Evolutionary conservation across 371 early-diverging fungal genomes (phyloP), one percentile per base, ranked within the genome.

Genomic region (Amoeboaphelidium protococcarum): DNA sequence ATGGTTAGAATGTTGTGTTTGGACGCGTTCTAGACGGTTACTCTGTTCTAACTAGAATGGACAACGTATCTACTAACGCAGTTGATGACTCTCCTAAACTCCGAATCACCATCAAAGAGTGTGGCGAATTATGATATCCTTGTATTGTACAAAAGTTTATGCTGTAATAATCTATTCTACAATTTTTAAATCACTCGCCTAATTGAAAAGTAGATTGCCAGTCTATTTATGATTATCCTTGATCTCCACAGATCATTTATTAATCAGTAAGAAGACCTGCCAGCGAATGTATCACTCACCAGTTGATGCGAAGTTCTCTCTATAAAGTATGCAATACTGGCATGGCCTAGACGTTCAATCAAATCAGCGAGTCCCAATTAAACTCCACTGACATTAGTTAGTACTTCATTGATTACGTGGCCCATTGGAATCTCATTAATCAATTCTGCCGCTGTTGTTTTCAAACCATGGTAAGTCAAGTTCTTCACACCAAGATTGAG

Each of bases 1-100:
- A 92, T 56, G 82, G 80, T 6, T 88, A 87, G 61, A 91, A 96
- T 56, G n/a, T 76, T 45, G 82, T 83, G 1, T 81, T 82, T 68
- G 87, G 92, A 37, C 69, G 79, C 42, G 68, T 96, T 12, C 64
- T 84, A 25, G 85, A 85, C 58, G 91, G 90, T 23, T 60, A 82
- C 26, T 62, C 87, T 56, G 81, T 85, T 2, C 65, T 90, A 22
- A 68, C 82, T 47, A 85, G 82, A 60, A 86, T 94, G 50, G 82
- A 83, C 59, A 85, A 83, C 54, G 87, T 91, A 2, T 75, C 78
- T 13, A 86, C 84, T 3, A n/a, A n/a, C n/a, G 73, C 74, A 0
- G 78, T 85, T 54, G 88, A 89, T 64, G 65, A 26, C 47, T 22
- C 24, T 3, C 48, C 50, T 10, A 23, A 77, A 54, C 51, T 87